Evolutionary conservation across 192 early-diverging fungal species (phyloP).

Genomic region (Coemansia sp.): DNA sequence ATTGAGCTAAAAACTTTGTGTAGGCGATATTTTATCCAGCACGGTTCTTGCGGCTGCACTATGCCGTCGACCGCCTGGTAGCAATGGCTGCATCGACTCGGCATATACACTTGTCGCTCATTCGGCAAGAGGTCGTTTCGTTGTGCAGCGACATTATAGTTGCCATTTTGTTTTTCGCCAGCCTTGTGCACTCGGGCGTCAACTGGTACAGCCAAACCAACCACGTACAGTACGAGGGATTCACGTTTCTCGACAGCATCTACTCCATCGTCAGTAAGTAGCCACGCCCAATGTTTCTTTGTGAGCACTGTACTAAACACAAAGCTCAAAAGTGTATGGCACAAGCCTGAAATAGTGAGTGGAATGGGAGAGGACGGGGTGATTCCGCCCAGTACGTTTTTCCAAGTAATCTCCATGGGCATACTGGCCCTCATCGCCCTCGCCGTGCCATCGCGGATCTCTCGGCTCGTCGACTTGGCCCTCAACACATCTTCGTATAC

Average conservation of each 20-base stretch:
- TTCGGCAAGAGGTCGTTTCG: constrained; percentile 37
- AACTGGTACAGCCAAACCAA: constrained; percentile 49
- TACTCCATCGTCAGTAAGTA: constrained; percentile 54
- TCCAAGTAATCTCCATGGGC: constrained; percentile 42
- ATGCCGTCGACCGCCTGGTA: constrained; percentile 28
- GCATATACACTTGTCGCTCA: constrained; percentile 27
- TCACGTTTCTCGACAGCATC: constrained; percentile 48
- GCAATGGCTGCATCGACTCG: constrained; percentile 26
- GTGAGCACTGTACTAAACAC: neutral
- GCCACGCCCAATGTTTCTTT: too few relatives aligned
- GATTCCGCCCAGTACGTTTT: constrained; percentile 48
- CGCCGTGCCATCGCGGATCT: constrained; percentile 43
- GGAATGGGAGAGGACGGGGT: constrained; percentile 30
- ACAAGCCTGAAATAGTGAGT: constrained; percentile 30
- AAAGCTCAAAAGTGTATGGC: neutral
- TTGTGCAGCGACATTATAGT: constrained; percentile 45
- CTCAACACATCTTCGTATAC: constrained; percentile 43
- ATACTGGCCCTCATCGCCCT: constrained; percentile 51
- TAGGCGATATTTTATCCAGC: constrained; percentile 55
- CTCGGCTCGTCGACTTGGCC: constrained; percentile 40
- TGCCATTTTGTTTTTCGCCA: constrained; percentile 43
- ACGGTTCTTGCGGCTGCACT: constrained; percentile 47
- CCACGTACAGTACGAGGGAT: constrained; percentile 21
- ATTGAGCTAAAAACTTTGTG: neutral
- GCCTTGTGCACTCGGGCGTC: constrained; percentile 47